These are phyloP conservation scores for Leucocoprinus birnbaumii DNA, from an alignment of 768 basidiomycete species.

Conservation along the genomic window DNA sequence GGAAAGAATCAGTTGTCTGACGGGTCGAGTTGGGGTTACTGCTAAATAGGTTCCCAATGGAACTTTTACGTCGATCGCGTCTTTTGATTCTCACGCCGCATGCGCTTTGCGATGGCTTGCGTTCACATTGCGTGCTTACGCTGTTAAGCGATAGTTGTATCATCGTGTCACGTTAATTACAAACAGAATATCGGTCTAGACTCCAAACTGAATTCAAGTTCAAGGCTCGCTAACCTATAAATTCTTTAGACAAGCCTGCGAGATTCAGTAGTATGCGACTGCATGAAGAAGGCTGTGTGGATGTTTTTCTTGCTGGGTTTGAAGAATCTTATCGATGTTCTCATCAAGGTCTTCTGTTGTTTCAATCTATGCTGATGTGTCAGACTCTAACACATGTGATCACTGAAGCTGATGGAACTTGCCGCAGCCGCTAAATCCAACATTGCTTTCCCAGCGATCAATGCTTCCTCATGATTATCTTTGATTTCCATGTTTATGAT, in stretches of 20 bases:
- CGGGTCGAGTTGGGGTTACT: background rate
- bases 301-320: conserved; percentile 82
- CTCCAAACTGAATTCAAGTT: no score
- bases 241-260: background rate
- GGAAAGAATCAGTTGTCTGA: background rate
- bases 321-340: conserved; percentile 85
- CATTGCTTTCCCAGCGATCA: conserved; percentile 94
- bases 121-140: conserved; percentile 40
- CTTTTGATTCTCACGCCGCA: conserved; percentile 60
- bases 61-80: conserved; percentile 38
- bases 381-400: conserved; percentile 7
- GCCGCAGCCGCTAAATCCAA: conserved; percentile 89
- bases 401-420: conserved; percentile 28
- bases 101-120: conserved; percentile 22
- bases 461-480: conserved; percentile 98
- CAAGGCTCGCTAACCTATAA: no score
- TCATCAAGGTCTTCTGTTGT: conserved; percentile 83
- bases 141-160: background rate
- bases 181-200: no score
- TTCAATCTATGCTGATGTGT: conserved; percentile 64
- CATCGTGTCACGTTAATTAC: background rate
- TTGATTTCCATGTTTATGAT: conserved; percentile 98
- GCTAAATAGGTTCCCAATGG: conserved; percentile 1
- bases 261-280: conserved; percentile 80
- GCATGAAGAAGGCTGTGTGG: conserved; percentile 91